Conservation (phyloP, 768 basidiomycete genomes). For the Megacollybia marginata region DNA sequence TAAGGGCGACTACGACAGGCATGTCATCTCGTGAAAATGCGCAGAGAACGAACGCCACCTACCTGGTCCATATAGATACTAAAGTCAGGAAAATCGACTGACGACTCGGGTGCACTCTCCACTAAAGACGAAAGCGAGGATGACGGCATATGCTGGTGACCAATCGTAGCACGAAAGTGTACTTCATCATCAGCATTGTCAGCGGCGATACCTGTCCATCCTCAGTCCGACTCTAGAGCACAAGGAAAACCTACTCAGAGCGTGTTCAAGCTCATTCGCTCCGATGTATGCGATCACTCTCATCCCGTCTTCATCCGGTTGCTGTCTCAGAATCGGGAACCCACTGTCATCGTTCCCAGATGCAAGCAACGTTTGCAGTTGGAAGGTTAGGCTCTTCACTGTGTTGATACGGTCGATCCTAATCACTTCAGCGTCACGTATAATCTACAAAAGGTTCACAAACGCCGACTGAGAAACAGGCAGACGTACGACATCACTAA, state of each 20-base stretch:
- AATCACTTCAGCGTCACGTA: conserved; percentile 63
- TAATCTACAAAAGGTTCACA: conserved; percentile 37
- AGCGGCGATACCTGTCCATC: conserved; percentile 56
- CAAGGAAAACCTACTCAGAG: conserved; percentile 51
- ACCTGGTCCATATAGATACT: conserved; percentile 90
- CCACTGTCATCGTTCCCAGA: conserved; percentile 71
- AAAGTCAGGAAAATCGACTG: conserved; percentile 65
- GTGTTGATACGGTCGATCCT: conserved; percentile 69
- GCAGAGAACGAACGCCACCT: conserved; percentile 6
- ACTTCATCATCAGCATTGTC: conserved; percentile 63
- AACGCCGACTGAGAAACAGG: background rate
- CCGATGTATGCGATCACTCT: conserved; percentile 89
- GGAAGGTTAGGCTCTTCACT: conserved; percentile 64
- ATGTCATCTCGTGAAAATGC: conserved; percentile 1
- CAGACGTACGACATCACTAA: conserved; percentile 67
- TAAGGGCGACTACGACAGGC: conserved; percentile 63
- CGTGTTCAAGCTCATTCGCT: conserved; percentile 89
- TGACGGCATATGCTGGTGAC: conserved; percentile 33
- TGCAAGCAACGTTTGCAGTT: conserved; percentile 50
- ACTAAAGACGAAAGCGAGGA: conserved; percentile 58
- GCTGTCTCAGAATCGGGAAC: conserved; percentile 74
- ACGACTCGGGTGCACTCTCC: conserved; percentile 26
- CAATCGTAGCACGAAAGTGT: conserved; percentile 48
- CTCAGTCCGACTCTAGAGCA: background rate
- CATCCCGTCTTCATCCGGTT: conserved; percentile 29